Evolutionary conservation across 768 basidiomycete species (phyloP), one percentile per base, ranked within the genome.

Genomic region (Russula emetica): DNA sequence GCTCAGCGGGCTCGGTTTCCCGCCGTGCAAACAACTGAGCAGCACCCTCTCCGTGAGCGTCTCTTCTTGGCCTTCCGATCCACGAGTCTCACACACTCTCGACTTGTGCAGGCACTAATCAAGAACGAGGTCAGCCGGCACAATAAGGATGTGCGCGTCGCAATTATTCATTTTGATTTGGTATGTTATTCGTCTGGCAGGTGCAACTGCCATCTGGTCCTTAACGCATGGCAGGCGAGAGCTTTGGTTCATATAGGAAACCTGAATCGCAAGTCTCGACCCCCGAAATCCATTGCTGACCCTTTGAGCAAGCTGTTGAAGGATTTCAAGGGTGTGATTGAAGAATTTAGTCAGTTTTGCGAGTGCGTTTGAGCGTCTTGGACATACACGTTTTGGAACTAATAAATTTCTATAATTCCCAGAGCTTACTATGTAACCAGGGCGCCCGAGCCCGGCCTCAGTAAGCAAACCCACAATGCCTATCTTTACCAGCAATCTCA

Each of bases 101-200:
- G 28, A 20, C 26, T 55, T 30, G 11, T 1, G 3, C 49, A 65
- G 64, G 36, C 55, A 18, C 14, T 65, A 20, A 34, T 51, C 16
- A 56, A 56, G 34, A 22, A 42, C 5, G 64, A 65, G 13, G n/a
- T 11, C 11, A 45, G 30, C 22, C 28, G 24, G 2, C 60, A 22
- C 11, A 38, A 60, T 26, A 65, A 42, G 16, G 64, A 65, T n/a
- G 60, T 57, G 24, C 64, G 64, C 45, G 28, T 65, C 14, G 60
- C 52, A n/a, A 11, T 62, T 16, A 22, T 65, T 49, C 32, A 56
- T 34, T 50, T 62, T 24, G 64, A 65, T 44, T 59, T 63, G 26
- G 62, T 57, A 58, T 20, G 44, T 16, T 49, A 34, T 22, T 42
- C 30, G 4, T 20, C 47, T 11, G 44, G 14, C 10, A 1, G 2